Evolutionary conservation across 768 basidiomycete genomes (phyloP).

Genomic region (Rhizopogon salebrosus): DNA sequence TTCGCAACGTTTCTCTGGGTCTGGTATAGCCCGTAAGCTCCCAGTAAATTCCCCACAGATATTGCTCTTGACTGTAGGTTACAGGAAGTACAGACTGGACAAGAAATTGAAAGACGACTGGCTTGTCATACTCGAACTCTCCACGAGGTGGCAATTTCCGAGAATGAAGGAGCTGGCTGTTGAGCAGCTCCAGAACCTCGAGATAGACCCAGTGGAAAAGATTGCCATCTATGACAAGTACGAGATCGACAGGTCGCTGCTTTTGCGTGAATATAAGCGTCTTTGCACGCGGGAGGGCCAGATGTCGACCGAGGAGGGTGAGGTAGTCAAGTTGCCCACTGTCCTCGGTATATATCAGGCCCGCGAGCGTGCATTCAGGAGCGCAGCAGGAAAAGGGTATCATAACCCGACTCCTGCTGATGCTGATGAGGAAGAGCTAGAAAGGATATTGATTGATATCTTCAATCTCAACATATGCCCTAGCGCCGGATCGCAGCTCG

Average conservation of each 20-base stretch:
- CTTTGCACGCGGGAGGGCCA: conserved; percentile 49
- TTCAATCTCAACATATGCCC: conserved; percentile 19
- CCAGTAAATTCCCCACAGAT: not conserved
- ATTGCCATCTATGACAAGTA: conserved; percentile 55
- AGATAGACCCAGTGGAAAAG: conserved; percentile 45
- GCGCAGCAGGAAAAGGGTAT: conserved; percentile 24
- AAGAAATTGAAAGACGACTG: conserved; percentile 47
- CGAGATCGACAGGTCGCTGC: conserved; percentile 40
- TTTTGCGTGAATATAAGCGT: conserved; percentile 46
- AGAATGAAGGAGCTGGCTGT: conserved; percentile 48
- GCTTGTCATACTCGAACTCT: conserved; percentile 48
- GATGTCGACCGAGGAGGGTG: conserved; percentile 50
- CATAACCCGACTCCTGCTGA: conserved; percentile 20
- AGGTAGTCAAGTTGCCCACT: conserved; percentile 50
- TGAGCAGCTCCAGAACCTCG: conserved; percentile 47
- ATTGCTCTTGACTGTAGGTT: not conserved
- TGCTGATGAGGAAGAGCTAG: conserved; percentile 22
- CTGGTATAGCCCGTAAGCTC: conserved; percentile 48
- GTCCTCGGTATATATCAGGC: conserved; percentile 48
- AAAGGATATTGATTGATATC: conserved; percentile 24
- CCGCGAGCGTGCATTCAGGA: conserved; percentile 40
- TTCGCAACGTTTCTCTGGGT: conserved; percentile 50
- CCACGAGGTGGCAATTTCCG: conserved; percentile 49
- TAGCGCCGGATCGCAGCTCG: not conserved
- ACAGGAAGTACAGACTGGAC: conserved; percentile 37